Conservation (phyloP, 2,329 filamentous ascomycete species). For the Ophiostoma australiae region DNA sequence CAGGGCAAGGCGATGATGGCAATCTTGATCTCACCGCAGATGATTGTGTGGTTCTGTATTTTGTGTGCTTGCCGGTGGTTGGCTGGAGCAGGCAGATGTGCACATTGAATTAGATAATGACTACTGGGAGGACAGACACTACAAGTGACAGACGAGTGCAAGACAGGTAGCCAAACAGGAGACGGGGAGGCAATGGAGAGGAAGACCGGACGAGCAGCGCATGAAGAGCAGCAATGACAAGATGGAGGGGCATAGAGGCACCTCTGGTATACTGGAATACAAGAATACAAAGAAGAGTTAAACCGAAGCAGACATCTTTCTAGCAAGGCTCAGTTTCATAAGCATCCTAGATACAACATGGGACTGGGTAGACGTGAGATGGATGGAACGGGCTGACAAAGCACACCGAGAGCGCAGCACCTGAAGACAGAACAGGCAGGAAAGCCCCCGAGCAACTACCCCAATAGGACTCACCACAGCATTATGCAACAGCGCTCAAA, state of each 20-base stretch:
- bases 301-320: not conserved
- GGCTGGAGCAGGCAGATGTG: not conserved
- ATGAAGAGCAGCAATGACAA: not conserved
- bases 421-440: not conserved
- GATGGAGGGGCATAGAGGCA: not conserved
- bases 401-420: not conserved
- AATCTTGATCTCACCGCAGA: not conserved
- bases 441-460: not conserved
- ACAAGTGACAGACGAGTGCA: not conserved
- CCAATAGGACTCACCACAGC: not conserved
- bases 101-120: not conserved
- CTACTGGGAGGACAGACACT: not conserved
- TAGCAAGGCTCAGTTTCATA: not conserved
- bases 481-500: not conserved
- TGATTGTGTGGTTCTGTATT: not conserved
- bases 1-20: conserved; percentile 5
- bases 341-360: not conserved
- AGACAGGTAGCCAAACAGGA: not conserved
- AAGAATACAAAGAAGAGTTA: not conserved
- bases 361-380: not conserved
- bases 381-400: not conserved
- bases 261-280: not conserved
- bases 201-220: not conserved
- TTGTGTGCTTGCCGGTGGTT: not conserved
- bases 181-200: not conserved